Evolutionary conservation across 768 basidiomycete species (phyloP).

Genomic region (Cystofilobasidium capitatum): DNA sequence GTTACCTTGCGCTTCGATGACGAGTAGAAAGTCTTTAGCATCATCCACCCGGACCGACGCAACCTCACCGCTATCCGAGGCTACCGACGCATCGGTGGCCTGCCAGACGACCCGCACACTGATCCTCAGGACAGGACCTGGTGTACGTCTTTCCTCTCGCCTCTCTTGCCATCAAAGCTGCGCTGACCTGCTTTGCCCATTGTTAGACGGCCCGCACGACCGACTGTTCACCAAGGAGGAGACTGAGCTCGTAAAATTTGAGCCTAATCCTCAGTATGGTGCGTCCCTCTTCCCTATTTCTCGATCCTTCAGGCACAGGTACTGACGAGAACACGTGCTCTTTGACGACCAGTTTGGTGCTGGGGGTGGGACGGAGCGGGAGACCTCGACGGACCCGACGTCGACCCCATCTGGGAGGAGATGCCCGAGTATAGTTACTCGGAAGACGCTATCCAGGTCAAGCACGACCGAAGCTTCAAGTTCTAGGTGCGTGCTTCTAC

Average conservation of each 20-base stretch:
- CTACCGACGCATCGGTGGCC: conserved; percentile 86
- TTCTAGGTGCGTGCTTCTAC: background rate
- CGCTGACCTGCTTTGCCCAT: background rate
- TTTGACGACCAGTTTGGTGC: conserved; percentile 68
- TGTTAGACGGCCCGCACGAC: conserved; percentile 77
- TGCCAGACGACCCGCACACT: conserved; percentile 88
- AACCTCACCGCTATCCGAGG: conserved; percentile 95
- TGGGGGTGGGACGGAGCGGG: conserved; percentile 99
- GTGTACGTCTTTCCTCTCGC: conserved; percentile 8
- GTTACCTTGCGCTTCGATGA: background rate
- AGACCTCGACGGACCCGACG: conserved; percentile 81
- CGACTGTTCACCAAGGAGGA: conserved; percentile 86
- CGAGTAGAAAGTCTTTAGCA: conserved; percentile 79
- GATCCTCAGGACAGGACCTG: conserved; percentile 82
- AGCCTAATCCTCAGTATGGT: conserved; percentile 78
- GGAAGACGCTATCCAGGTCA: conserved; percentile 55
- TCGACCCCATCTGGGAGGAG: conserved; percentile 92
- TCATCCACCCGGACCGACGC: conserved; percentile 78
- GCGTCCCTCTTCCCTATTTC: conserved; percentile 31
- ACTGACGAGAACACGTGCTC: background rate
- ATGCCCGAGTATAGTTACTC: conserved; percentile 55
- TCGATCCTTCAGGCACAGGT: background rate
- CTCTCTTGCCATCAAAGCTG: background rate
- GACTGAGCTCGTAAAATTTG: conserved; percentile 62
- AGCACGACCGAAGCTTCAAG: conserved; percentile 51